Base-by-base conservation (phyloP, 371 early-diverging fungal genomes). In the Mortierella sp. region DNA sequence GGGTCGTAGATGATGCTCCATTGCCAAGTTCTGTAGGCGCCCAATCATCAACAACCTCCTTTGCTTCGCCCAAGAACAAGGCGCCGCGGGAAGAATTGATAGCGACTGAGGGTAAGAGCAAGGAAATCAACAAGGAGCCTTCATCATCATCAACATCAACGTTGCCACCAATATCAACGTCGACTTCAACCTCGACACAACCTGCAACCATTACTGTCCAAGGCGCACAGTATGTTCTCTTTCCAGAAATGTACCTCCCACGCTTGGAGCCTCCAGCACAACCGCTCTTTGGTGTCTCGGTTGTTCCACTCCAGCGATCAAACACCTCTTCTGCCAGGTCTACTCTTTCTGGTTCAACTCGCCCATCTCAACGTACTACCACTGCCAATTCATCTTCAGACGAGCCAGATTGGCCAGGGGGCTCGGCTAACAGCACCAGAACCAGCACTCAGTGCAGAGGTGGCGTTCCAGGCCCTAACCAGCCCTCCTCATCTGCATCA, bases 241-340 rank as follows among this genome's bases (percentile, higher is more conserved):
- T 80, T 47, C 81, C 81, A 18, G 81, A 80, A 60, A 59, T 66
- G 45, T 80, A 80, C 40, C 76, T 80, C 22, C 81, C 81, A 5
- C 70, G 75, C 6, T 59, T 66, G 1, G 81, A 80, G 24, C 72
- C 75, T 5, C 66, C 68, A 24, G 64, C 58, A 0, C 47, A 64
- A 3, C 81, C 81, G 0, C 72, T 80, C 20, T 20, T 72, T 45
- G 81, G 81, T 8, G 70, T 80, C 18, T 68, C 72, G 8, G 54
- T 75, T 11, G 64, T 66, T 0, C 69, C 75, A 4, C 57, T 76
- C 24, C 75, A 65, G 16, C 55, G 37, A n/a, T 11, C 64, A 10
- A 37, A 22, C 22, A 26, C 28, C 10, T 54, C 28, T 9, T 24
- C 4, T 24, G 11, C 26, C 18, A 8, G 18, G n/a, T 32, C 30